Evolutionary conservation across 148 eudicot genomes (phyloP).

Genomic region (Rhododendron griersonianum): DNA sequence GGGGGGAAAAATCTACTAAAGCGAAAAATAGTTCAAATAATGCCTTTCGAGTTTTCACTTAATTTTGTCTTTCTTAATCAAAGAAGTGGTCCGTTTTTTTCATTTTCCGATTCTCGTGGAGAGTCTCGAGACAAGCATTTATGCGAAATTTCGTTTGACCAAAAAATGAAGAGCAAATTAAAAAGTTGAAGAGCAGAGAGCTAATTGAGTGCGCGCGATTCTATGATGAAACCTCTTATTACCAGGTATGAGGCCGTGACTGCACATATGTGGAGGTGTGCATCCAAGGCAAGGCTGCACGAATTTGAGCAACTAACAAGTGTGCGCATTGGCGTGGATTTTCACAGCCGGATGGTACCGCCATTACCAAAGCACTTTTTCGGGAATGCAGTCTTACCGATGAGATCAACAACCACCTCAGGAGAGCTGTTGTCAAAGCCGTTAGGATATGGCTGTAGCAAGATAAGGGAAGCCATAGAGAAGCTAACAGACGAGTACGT

Average conservation of each 20-base stretch:
- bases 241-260: not conserved
- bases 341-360: not conserved
- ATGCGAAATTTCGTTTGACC: too few relatives aligned
- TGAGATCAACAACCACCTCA: not conserved
- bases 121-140: too few relatives aligned
- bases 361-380: not conserved
- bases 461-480: slow-evolving; percentile 27
- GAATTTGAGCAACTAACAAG: not conserved
- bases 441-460: slow-evolving; percentile 25
- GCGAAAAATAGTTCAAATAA: too few relatives aligned
- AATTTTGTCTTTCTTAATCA: too few relatives aligned
- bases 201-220: too few relatives aligned
- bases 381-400: not conserved
- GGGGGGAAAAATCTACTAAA: too few relatives aligned
- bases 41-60: too few relatives aligned
- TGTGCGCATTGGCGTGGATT: not conserved
- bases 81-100: too few relatives aligned
- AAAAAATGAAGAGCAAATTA: too few relatives aligned
- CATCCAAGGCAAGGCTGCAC: not conserved
- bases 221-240: too few relatives aligned
- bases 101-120: too few relatives aligned
- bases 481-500: slow-evolving; percentile 25
- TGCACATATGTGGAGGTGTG: not conserved
- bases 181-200: too few relatives aligned
- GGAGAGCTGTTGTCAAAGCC: slow-evolving; percentile 33